These are phyloP conservation scores for Gautieria morchelliformis DNA, from an alignment of 768 basidiomycete genomes.

Conservation along the genomic window DNA sequence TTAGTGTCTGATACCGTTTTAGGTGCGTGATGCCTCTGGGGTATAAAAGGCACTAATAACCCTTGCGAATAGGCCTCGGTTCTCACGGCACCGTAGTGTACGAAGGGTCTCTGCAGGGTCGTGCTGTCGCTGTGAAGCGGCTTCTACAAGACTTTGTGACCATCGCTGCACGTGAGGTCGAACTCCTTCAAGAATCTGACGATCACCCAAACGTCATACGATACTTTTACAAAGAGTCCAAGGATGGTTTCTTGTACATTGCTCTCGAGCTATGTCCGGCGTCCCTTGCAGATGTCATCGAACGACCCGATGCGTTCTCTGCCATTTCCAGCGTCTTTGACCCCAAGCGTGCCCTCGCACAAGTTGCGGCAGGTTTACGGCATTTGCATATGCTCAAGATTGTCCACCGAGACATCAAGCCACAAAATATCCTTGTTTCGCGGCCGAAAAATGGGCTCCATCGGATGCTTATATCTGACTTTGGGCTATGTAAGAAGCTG, in stretches of 20 bases:
- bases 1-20: constrained; percentile 66
- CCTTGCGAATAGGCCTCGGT: constrained; percentile 60
- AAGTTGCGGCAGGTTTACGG: constrained; percentile 79
- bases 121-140: constrained; percentile 97
- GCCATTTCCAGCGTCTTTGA: constrained; percentile 74
- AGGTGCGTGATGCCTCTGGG: constrained; percentile 34
- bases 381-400: constrained; percentile 93
- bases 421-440: constrained; percentile 92
- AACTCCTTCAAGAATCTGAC: constrained; percentile 91
- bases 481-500: constrained; percentile 92
- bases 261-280: constrained; percentile 93
- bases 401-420: constrained; percentile 97
- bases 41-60: constrained; percentile 8
- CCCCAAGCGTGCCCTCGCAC: constrained; percentile 77
- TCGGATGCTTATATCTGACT: constrained; percentile 92
- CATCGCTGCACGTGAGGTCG: constrained; percentile 87
- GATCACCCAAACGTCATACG: constrained; percentile 98
- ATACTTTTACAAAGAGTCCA: constrained; percentile 94
- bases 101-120: constrained; percentile 90
- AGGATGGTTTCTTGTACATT: constrained; percentile 92
- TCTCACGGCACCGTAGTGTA: constrained; percentile 96
- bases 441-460: constrained; percentile 50
- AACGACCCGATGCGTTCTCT: constrained; percentile 63
- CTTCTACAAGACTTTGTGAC: constrained; percentile 93
- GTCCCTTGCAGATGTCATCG: constrained; percentile 80